Evolutionary conservation across 129 eudicot genomes (phyloP), one percentile per base, ranked within the genome.

Genomic region (Artemisia argyi): DNA sequence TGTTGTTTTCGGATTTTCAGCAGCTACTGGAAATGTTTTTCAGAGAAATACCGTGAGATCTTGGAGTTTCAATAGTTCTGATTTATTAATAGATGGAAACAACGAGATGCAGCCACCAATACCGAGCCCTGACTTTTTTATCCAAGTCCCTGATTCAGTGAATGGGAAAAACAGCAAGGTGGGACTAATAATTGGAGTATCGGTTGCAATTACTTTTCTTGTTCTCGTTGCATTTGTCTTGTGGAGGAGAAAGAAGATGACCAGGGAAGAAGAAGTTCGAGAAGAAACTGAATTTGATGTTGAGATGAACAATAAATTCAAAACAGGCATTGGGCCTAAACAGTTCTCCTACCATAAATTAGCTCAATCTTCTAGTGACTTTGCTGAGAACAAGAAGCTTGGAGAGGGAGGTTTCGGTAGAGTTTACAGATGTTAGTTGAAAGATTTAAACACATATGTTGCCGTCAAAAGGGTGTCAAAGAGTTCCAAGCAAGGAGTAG

Each of bases 351-450:
- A 87, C 20, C 14, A 59, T 0, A 69, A 79, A 28, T 66, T 87
- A 22, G 79, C 78, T 10, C 50, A 28, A 0, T 73, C 85, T 0
- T 84, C 87, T 0, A 19, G 14, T 63, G 69, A 79, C 24, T 84
- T 87, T 74, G 65, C 78, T 1, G 81, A 78, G 16, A 54, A 48
- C 0, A 22, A 74, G 69, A 86, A 86, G 76, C 82, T 86, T 42
- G 91, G 91, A 14, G 80, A 83, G 64, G 85, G 87, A 53, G 87
- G 84, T 13, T 83, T 83, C 28, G 84, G 87, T 17, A 77, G 71
- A 3, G 82, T 79, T 17, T 83, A 83, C 46, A 72, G 46, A 61
- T 79, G 84, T 32, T 72, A 72, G 18, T 66, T 72, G 47, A 67
- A 24, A 42, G 76, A 76, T 32, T 20, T 39, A 14, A 49, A 8